Evolutionary conservation across 2,329 filamentous ascomycete species (phyloP).

Genomic region (Pseudodiploospora longispora): DNA sequence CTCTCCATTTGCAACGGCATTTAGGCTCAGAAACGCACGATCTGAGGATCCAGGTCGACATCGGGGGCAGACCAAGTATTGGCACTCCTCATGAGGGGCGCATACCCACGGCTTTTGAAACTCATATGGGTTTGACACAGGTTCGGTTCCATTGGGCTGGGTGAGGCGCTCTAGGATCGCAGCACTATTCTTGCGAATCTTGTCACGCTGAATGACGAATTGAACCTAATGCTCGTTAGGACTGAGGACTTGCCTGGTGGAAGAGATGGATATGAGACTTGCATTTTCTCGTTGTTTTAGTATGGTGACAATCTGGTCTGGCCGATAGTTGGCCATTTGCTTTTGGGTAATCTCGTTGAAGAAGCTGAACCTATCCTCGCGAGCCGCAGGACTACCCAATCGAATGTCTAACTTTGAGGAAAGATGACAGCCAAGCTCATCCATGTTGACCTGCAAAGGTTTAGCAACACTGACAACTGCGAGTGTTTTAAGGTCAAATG

Average conservation of each 20-base stretch:
- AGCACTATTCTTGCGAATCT: conserved; percentile 15
- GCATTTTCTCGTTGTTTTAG: conserved; percentile 44
- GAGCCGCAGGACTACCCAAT: conserved; percentile 30
- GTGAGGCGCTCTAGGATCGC: conserved; percentile 13
- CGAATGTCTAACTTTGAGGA: conserved; percentile 25
- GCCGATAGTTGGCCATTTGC: conserved; percentile 36
- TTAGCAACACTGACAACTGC: conserved; percentile 4
- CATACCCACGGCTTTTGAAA: conserved; percentile 31
- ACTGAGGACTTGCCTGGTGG: conserved; percentile 17
- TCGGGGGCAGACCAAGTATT: conserved; percentile 39
- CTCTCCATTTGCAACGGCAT: conserved; percentile 41
- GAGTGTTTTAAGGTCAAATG: background rate
- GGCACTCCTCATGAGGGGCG: conserved; percentile 34
- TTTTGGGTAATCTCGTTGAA: conserved; percentile 35
- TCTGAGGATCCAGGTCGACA: conserved; percentile 38
- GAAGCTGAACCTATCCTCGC: conserved; percentile 35
- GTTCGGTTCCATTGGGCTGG: conserved; percentile 12
- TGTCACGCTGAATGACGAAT: conserved; percentile 21
- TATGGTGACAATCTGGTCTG: conserved; percentile 38
- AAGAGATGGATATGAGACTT: conserved; percentile 10
- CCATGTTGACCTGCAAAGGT: conserved; percentile 21
- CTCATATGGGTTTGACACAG: conserved; percentile 10
- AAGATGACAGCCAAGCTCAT: conserved; percentile 26
- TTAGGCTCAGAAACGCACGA: conserved; percentile 41
- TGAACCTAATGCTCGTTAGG: conserved; percentile 19